Percentiles rank a stretch among this genome's conserved stretches.
Conservation (phyloP, 345 rosid species). For the Balakata baccata region DNA sequence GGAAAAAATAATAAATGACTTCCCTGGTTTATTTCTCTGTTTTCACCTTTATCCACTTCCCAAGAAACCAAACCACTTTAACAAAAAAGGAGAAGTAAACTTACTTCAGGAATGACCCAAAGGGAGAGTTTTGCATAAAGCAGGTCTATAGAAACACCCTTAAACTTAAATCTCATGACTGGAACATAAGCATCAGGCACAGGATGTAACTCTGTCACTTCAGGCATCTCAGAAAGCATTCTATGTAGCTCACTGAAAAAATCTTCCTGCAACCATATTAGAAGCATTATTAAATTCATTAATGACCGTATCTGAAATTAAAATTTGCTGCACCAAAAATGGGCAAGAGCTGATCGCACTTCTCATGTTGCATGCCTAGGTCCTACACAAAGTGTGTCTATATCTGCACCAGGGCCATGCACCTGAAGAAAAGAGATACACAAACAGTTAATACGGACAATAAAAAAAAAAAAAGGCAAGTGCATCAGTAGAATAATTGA, state of each 20-base stretch:
- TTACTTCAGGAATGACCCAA: slow-evolving; percentile 95
- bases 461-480: not conserved
- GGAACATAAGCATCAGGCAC: slow-evolving; percentile 99
- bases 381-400: slow-evolving; percentile 94
- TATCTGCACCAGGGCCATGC: slow-evolving; percentile 98
- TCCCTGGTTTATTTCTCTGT: too few relatives aligned
- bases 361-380: slow-evolving; percentile 94
- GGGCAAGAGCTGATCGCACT: slow-evolving; percentile 50
- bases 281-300: slow-evolving; percentile 22
- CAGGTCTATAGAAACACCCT: slow-evolving; percentile 88
- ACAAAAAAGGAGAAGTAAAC: slow-evolving; percentile 5
- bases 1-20: too few relatives aligned
- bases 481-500: slow-evolving; percentile 1
- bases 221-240: slow-evolving; percentile 86
- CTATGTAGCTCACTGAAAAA: slow-evolving; percentile 82
- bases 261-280: slow-evolving; percentile 59
- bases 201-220: slow-evolving; percentile 92
- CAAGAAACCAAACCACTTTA: too few relatives aligned
- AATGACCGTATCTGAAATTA: slow-evolving; percentile 20
- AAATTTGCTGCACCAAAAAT: slow-evolving; percentile 16
- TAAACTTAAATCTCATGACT: slow-evolving; percentile 80
- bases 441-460: not conserved
- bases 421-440: slow-evolving; percentile 47
- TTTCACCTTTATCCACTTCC: too few relatives aligned
- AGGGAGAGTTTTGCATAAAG: slow-evolving; percentile 90